Evolutionary conservation across 352 stramenopile species (phyloP), one percentile per base, ranked within the genome.

Genomic region (Bremia lactucae): DNA sequence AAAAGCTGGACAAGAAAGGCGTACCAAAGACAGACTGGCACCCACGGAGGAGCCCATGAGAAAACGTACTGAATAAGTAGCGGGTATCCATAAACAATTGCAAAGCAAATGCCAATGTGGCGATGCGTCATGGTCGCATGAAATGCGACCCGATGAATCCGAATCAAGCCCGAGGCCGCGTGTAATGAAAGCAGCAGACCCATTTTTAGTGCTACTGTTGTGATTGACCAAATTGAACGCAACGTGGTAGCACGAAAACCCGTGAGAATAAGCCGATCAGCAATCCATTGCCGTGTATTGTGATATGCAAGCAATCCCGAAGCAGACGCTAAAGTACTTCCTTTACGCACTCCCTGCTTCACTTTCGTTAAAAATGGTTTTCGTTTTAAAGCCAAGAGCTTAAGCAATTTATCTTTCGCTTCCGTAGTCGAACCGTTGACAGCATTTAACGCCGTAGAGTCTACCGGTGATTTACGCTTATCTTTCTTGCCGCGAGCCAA

Each of bases 1-100:
- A 92, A 92, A 7, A 94, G 54, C 44, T 94, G 82, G 14, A 92
- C 77, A 10, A 94, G 59, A 54, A 94, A 94, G 11, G 82, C 80
- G 36, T 94, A 94, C 82, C 82, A 94, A 1, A 94, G 69, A 35
- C 82, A 94, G 18, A 94, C 81, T 0, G 82, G 79, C 0, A 77
- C 82, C 82, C 82, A 94, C 36, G 82, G 82, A 36, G 82, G 82
- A 0, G 82, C 82, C 82, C 82, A 94, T 13, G 82, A 75, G 37
- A 94, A 86, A 19, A 92, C 73, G 41, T 92, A 86, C 46, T 89
- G 73, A 25, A 94, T 80, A 5, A 94, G 55, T 35, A 84, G 83
- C 11, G 82, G 82, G 28, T 92, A 94, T 2, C 73, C 70, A 60
- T 94, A 94, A 3, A 91, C 56, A 35, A 94, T 92, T 6, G 69